phyloP scores from a whole-genome alignment of 129 eudicot species.

The Arctium lappa region DNA sequence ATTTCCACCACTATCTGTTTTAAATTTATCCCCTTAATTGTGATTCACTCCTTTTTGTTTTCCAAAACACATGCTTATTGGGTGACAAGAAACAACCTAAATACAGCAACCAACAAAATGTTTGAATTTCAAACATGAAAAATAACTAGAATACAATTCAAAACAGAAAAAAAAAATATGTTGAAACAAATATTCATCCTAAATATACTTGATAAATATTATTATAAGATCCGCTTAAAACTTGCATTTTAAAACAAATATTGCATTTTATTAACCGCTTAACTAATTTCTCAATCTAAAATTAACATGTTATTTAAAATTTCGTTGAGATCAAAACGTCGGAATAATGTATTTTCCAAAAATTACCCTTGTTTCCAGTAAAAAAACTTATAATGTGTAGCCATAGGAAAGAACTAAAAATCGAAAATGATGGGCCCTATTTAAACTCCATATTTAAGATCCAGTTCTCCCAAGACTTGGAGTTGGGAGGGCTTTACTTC shows the following conservation, averaged over 20 bases:
- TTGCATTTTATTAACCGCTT: neutral
- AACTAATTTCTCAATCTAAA: neutral
- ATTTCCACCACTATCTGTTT: conserved; percentile 1
- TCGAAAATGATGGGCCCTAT: neutral
- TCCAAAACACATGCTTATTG: neutral
- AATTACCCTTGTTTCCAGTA: neutral
- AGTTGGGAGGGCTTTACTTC: neutral
- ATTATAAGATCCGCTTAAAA: neutral
- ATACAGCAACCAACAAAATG: neutral
- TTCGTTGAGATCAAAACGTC: neutral
- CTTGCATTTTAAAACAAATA: neutral
- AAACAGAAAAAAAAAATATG: neutral
- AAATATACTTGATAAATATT: neutral
- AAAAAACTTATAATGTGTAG: neutral
- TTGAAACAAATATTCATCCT: neutral
- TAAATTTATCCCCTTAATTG: neutral
- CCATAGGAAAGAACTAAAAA: neutral
- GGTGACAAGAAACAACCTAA: conserved; percentile 3
- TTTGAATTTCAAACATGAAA: neutral
- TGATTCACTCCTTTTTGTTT: neutral
- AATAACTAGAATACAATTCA: neutral
- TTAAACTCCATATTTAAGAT: neutral
- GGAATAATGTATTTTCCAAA: neutral
- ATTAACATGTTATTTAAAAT: neutral
- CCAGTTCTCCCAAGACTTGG: neutral